Conservation (phyloP, 2,329 filamentous ascomycete genomes). For the Pseudogymnoascus sp. region DNA sequence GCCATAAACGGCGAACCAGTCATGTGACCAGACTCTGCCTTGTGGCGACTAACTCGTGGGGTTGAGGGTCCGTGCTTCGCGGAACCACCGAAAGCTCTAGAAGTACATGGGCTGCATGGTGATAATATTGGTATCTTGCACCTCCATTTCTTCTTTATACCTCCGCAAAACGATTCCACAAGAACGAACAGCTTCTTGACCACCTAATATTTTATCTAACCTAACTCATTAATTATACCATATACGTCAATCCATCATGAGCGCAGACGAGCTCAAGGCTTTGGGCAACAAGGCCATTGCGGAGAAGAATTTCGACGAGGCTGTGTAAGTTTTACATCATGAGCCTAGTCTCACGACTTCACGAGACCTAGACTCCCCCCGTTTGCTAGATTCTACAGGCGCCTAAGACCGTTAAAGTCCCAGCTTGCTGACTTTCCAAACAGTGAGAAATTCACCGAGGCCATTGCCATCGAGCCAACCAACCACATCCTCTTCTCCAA, state of each 20-base stretch:
- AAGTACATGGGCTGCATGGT: conserved; percentile 11
- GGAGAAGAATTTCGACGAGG: conserved; percentile 92
- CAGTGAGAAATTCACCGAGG: conserved; percentile 90
- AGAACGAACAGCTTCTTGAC: conserved; percentile 4
- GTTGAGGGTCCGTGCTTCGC: conserved; percentile 11
- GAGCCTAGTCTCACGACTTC: neutral
- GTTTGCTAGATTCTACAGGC: conserved; percentile 13
- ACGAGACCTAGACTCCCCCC: neutral
- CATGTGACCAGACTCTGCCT: neutral
- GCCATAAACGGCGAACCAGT: neutral
- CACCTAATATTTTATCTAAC: neutral
- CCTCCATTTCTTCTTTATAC: conserved; percentile 1
- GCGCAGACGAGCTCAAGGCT: conserved; percentile 77
- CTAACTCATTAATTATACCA: conserved; percentile 1
- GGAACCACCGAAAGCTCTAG: conserved; percentile 18
- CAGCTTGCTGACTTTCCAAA: conserved; percentile 8
- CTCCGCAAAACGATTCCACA: neutral
- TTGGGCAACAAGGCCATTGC: conserved; percentile 98
- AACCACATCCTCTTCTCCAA: conserved; percentile 99
- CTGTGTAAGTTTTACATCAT: conserved; percentile 60
- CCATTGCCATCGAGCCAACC: conserved; percentile 75
- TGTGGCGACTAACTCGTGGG: neutral
- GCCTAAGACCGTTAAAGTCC: neutral
- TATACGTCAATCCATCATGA: conserved; percentile 18
- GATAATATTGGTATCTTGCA: conserved; percentile 2